These are phyloP conservation scores for Alternaria sp. DNA, from an alignment of 2,329 filamentous ascomycete species.

Conservation along the genomic window DNA sequence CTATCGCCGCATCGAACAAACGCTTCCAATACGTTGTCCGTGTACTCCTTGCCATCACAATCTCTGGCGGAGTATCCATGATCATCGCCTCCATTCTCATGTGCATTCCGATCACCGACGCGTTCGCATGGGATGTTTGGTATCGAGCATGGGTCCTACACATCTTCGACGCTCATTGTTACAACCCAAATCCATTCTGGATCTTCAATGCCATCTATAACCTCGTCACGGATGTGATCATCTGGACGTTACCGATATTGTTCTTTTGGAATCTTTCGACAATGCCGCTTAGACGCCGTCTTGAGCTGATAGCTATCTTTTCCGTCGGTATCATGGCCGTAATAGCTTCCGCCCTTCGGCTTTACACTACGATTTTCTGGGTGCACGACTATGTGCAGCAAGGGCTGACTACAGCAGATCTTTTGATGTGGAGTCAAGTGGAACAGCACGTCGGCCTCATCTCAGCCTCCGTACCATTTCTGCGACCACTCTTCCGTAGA, in stretches of 20 bases:
- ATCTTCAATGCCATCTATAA: conserved; percentile 49
- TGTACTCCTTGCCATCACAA: conserved; percentile 27
- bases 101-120: conserved; percentile 35
- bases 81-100: conserved; percentile 33
- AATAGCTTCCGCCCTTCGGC: conserved; percentile 36
- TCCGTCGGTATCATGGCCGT: conserved; percentile 41
- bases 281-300: conserved; percentile 55
- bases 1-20: conserved; percentile 36
- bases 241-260: conserved; percentile 53
- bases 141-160: conserved; percentile 19
- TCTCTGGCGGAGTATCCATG: conserved; percentile 33
- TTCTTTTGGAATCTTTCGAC: conserved; percentile 53
- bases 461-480: conserved; percentile 40
- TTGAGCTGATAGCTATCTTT: conserved; percentile 53
- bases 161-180: conserved; percentile 26
- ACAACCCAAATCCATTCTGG: conserved; percentile 36
- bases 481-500: conserved; percentile 33
- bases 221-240: conserved; percentile 49
- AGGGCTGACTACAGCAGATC: conserved; percentile 20
- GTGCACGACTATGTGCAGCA: conserved; percentile 22
- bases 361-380: conserved; percentile 38
- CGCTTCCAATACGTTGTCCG: conserved; percentile 32
- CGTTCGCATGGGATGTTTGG: conserved; percentile 34
- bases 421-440: conserved; percentile 42
- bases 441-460: conserved; percentile 42